Conservation (phyloP, 345 rosid genomes). For the Rhodamnia argentea region DNA sequence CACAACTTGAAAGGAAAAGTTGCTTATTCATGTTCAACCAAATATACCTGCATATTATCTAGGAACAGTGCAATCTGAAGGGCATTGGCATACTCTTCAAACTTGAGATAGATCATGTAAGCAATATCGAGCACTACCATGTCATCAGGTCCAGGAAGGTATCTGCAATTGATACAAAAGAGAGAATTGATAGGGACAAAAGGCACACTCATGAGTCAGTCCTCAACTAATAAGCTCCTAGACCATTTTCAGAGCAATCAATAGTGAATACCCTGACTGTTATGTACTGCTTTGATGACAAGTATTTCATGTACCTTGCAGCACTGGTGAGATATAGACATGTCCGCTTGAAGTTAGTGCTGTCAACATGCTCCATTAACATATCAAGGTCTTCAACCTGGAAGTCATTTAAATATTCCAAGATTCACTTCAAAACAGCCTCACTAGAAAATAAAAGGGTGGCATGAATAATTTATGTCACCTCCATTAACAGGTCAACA, state of each 20-base stretch:
- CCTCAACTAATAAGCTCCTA: neutral
- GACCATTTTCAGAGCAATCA: neutral
- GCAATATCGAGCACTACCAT: constrained; percentile 62
- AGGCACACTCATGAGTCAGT: neutral
- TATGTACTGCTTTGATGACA: neutral
- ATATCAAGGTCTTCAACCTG: constrained; percentile 96
- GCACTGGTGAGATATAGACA: constrained; percentile 86
- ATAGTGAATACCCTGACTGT: neutral
- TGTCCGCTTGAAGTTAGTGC: constrained; percentile 79
- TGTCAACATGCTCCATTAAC: constrained; percentile 68
- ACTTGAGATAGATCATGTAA: constrained; percentile 65
- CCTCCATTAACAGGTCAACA: constrained; percentile 96
- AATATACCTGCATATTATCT: constrained; percentile 69
- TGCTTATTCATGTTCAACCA: neutral
- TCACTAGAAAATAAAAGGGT: neutral
- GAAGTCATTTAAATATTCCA: neutral
- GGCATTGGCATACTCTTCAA: constrained; percentile 62
- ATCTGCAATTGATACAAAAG: constrained; percentile 37
- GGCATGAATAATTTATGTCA: constrained; percentile 3
- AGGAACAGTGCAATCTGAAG: constrained; percentile 79
- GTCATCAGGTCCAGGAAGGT: constrained; percentile 94
- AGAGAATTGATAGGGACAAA: neutral
- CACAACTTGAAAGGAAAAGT: neutral
- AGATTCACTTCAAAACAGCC: neutral
- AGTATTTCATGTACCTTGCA: constrained; percentile 42